Conservation (phyloP, 345 rosid species). For the Litchi chinensis region DNA sequence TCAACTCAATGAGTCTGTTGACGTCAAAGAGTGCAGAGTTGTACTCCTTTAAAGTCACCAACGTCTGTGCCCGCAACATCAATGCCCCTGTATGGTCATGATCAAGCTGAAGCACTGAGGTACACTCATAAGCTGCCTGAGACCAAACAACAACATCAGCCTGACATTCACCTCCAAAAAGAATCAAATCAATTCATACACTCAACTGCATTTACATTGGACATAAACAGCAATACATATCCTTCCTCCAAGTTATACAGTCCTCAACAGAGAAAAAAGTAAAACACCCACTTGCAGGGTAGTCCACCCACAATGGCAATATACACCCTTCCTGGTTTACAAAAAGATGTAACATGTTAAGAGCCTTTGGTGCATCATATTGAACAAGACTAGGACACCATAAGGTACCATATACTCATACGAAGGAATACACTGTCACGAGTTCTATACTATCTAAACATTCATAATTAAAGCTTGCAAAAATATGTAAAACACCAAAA, state of each 20-base stretch:
- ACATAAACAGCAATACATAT: not conserved
- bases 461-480: too few species aligned
- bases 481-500: too few species aligned
- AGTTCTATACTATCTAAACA: too few species aligned
- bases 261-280: too few species aligned
- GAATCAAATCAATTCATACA: not conserved
- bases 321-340: too few species aligned
- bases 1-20: constrained; percentile 74
- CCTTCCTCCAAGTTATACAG: not conserved
- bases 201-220: not conserved
- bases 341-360: too few species aligned
- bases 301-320: too few species aligned
- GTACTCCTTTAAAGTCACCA: constrained; percentile 86
- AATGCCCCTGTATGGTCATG: constrained; percentile 83
- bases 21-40: constrained; percentile 89
- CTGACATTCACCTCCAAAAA: constrained; percentile 4
- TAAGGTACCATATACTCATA: too few species aligned
- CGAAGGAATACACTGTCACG: too few species aligned
- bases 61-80: constrained; percentile 91
- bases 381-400: not conserved
- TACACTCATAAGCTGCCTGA: constrained; percentile 93
- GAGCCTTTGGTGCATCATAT: not conserved
- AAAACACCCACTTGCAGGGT: too few species aligned
- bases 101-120: constrained; percentile 92
- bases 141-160: constrained; percentile 18